Base-by-base conservation (phyloP, 2,329 filamentous ascomycete genomes). In the Dactylellina parvicollis region DNA sequence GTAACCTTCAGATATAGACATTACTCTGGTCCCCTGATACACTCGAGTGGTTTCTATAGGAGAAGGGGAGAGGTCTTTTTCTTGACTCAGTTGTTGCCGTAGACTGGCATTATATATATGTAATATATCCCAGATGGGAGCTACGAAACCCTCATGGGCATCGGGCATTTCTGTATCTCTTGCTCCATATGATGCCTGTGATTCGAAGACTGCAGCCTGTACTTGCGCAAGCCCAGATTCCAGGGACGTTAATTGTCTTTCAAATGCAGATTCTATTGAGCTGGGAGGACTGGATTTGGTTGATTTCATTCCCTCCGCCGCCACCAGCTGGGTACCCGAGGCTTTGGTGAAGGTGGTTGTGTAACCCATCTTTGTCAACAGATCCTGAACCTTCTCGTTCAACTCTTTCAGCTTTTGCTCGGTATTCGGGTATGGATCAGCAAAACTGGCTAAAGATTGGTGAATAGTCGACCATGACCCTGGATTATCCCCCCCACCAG, bases 231-330 rank as follows among this genome's bases (percentile, higher is more conserved):
- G 80, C 1, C 85, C 86, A 26, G 87, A 83, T 75, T 90, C 86
- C 75, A 92, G 83, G 77, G 91, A 91, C 49, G 83, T 81, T 42
- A 92, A 82, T 76, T 95, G 92, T 24, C 87, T 86, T 49, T 90
- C 85, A 4, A 91, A 80, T 24, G 38, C 36, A 9, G 28, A 22
- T 34, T 3, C n/a, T 24, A 14, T 22, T 4, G 12, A 22, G 18
- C 7, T 20, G 4, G 18, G 30, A 12, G 30, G 12, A 34, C 30
- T 12, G 30, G 30, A 12, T 7, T 12, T 34, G 12, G 30, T 8
- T 12, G 40, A 18, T 5, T 4, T 4, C 9, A 16, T 10, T 18
- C 32, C 16, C 3, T n/a, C 12, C 2, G 16, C 28, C 9, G 16
- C 24, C 8, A n/a, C 4, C 8, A 49, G 4, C 8, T 42, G 8